Evolutionary conservation across 331 rosid species (phyloP).

Genomic region (Quercus tomentella): DNA sequence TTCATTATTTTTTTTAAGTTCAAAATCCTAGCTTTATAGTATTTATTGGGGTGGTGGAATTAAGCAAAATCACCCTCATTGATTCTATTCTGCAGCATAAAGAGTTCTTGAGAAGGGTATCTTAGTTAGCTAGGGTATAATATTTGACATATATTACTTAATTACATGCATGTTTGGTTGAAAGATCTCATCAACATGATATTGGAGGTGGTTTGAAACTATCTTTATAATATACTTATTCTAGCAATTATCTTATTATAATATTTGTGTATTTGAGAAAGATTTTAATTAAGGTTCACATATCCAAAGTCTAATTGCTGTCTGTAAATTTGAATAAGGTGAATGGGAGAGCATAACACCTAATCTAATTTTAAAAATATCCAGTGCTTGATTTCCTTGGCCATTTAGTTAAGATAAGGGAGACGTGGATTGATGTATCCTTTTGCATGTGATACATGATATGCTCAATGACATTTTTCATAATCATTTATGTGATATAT

Average conservation of each 20-base stretch:
- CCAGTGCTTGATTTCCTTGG: no score
- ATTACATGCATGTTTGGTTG: background rate
- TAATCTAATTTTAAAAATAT: no score
- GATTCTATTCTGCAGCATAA: slow-evolving; percentile 1
- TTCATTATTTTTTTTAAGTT: no score
- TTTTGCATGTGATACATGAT: background rate
- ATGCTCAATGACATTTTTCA: no score
- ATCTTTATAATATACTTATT: background rate
- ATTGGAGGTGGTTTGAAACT: background rate
- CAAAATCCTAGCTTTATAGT: no score
- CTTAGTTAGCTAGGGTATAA: background rate
- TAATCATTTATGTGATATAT: no score
- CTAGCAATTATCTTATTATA: background rate
- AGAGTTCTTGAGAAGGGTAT: background rate
- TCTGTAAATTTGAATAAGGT: background rate
- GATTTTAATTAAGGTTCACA: background rate
- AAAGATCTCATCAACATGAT: background rate
- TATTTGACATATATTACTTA: background rate
- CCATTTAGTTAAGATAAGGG: no score
- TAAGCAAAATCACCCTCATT: background rate
- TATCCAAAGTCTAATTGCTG: background rate
- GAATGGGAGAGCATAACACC: no score
- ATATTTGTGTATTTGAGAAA: background rate
- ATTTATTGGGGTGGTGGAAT: background rate
- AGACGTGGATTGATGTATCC: background rate